These are phyloP conservation scores for Taxillus chinensis DNA, from an alignment of 164 flowering plant genomes.

Conservation along the genomic window DNA sequence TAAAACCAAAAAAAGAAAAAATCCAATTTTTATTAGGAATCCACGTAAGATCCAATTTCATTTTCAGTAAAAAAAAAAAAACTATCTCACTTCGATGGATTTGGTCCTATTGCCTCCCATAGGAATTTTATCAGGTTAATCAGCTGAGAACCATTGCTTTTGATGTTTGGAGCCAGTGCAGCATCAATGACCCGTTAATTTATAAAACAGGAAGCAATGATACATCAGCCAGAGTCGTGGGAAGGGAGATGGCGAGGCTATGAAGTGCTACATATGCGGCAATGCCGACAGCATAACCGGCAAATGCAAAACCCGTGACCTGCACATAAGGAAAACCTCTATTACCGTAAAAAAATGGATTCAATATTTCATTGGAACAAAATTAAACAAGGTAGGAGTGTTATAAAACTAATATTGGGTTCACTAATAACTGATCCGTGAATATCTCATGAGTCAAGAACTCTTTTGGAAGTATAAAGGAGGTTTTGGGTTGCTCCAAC, in stretches of 20 bases:
- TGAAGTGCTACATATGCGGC: constrained; percentile 69
- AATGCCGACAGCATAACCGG: constrained; percentile 92
- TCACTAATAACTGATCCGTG: too few species aligned
- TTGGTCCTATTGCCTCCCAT: background rate
- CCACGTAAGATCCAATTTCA: too few species aligned
- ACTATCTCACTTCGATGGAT: background rate
- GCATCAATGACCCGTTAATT: background rate
- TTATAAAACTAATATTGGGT: too few species aligned
- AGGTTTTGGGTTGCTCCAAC: background rate
- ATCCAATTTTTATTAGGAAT: too few species aligned
- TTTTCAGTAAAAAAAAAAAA: too few species aligned
- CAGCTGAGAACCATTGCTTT: too few species aligned
- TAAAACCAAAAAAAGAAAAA: too few species aligned
- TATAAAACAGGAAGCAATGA: constrained; percentile 51
- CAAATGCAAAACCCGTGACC: constrained; percentile 96
- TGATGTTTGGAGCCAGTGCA: background rate
- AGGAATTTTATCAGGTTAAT: too few species aligned
- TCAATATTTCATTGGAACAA: background rate
- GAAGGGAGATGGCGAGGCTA: constrained; percentile 53
- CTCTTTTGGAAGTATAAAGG: background rate
- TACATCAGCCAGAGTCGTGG: constrained; percentile 51
- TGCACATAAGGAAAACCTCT: constrained; percentile 18
- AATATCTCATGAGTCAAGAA: too few species aligned
- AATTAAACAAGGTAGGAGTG: too few species aligned
- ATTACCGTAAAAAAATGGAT: background rate